Evolutionary conservation across 1,284 basidiomycete genomes (phyloP), one percentile per base, ranked within the genome.

Genomic region (Earliella scabrosa): DNA sequence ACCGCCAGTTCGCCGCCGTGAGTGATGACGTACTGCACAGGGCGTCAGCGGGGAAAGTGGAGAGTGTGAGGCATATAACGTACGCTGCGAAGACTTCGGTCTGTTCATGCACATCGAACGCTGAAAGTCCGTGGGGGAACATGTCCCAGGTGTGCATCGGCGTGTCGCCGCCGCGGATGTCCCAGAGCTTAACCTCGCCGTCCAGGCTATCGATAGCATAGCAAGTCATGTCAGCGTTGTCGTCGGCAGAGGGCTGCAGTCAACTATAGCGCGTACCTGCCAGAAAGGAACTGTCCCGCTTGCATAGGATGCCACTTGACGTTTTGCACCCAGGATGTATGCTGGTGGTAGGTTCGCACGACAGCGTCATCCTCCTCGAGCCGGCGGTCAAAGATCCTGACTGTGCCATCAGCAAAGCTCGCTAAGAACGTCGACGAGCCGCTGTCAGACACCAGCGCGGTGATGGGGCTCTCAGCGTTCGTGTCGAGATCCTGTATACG

Each of bases 121-220:
- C 84, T 24, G 92, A 87, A 45, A 98, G 76, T 7, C 95, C 92
- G 41, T 87, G 78, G 2, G 83, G 81, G 66, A 90, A 85, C 36
- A 87, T 72, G 27, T 89, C 81, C 77, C 91, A 88, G 41, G 83
- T 82, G 53, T 87, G 79, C 9, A 86, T 67, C 9, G 92, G 82
- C 34, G 73, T 72, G 45, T 89, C 84, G 3, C 85, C 75, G 5
- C 84, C 81, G 52, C 97, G 87, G 36, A 94, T 79, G 71, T 99
- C 97, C 92, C 96, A 99, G 31, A 98, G 75, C 62, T 92, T 89
- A 39, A 98, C 89, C 65, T 95, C 88, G 1, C 97, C 97, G 67
- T 94, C 91, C 71, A 94, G 76, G 68, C 96, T 98, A 58, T 27
- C 23, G 27, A 14, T n/a, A 20, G 46, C 47, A 26, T 21, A 56